Base-by-base conservation (phyloP, 2,329 filamentous ascomycete genomes). In the Pyrenophora teres region DNA sequence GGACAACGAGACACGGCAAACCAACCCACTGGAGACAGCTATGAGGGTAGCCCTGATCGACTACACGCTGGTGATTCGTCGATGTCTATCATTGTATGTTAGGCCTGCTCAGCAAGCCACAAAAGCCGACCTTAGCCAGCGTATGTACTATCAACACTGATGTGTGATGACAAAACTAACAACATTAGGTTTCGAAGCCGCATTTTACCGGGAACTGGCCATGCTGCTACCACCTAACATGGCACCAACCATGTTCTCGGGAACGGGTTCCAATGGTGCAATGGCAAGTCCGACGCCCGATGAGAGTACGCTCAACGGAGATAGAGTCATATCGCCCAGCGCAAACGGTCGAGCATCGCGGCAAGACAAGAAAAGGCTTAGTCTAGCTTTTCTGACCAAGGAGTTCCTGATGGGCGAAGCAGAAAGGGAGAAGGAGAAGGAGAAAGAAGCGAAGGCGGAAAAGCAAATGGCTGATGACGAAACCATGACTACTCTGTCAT, bases 41-140 rank as follows among this genome's bases (percentile, higher is more conserved):
- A 85, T 97, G 59, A 88, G 88, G 67, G 89, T 92, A 71, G 89
- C 91, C 0, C 81, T 97, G 25, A 83, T 96, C 36, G 94, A 97
- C 66, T 92, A 97, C 72, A 90, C 91, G 2, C 83, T 96, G 53
- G 87, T 90, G 72, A 86, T 97, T 64, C 92, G 93, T 76, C 86
- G 90, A 58, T 93, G 90, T 64, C 75, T 97, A 57, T 80, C 80
- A 3, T 80, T 86, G 62, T 90, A 90, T 72, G 81, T 82, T 52
- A 85, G 83, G 72, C 85, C 81, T 77, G 82, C 74, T 33, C 85
- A 83, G 72, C 84, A 79, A 72, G 81, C 77, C 73, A 85, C 83
- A 71, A 79, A 74, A 63, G 78, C 74, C 55, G 85, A 88, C 68
- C 77, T 91, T 31, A 79, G 83, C 54, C 79, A 79, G 73, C 81